Evolutionary conservation across 768 basidiomycete genomes (phyloP), one percentile per base, ranked within the genome.

Genomic region (Macrolepiota albuminosa): DNA sequence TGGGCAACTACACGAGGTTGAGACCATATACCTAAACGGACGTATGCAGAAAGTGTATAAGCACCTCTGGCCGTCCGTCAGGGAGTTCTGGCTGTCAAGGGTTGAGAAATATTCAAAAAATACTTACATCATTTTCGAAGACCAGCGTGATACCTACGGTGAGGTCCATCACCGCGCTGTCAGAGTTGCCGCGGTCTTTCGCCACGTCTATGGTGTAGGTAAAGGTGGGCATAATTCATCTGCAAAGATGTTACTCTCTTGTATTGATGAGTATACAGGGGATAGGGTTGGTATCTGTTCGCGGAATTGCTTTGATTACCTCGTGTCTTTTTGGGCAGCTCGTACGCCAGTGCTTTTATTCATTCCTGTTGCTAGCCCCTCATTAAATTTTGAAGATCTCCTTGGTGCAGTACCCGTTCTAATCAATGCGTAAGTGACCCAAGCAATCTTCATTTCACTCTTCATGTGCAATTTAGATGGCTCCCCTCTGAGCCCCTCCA

Each of bases 251-350:
- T 39, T n/a, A 36, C 5, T 48, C 18, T 57, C 58, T 33, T 42
- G 59, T 48, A 36, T 50, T 48, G n/a, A 39, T 37, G 10, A 6
- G 58, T 58, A 40, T 34, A 45, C 59, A 81, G 81, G 83, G 29
- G 83, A 84, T 64, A 74, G 82, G 68, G 74, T 88, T 53, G 84
- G 76, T 10, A 84, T 89, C 51, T 82, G 83, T 63, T 83, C 84
- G 43, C 80, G 85, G 49, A 88, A 88, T 67, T 79, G 78, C 58
- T 81, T 82, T 13, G 85, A 87, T 59, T 87, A 79, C 66, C 70
- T 86, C 9, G 75, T 83, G 49, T 73, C 76, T 4, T 88, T 84
- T 67, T 88, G 82, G 83, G 87, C 85, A 4, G 81, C 80, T 66
- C 84, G 81, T 83, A 69, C 59, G 78, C 73, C 24, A 59, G 36